Percentiles rank a stretch among this genome's conserved stretches.
These are phyloP conservation scores for Tieghemiomyces parasiticus DNA, from an alignment of 192 early-diverging fungal species.

Conservation along the genomic window DNA sequence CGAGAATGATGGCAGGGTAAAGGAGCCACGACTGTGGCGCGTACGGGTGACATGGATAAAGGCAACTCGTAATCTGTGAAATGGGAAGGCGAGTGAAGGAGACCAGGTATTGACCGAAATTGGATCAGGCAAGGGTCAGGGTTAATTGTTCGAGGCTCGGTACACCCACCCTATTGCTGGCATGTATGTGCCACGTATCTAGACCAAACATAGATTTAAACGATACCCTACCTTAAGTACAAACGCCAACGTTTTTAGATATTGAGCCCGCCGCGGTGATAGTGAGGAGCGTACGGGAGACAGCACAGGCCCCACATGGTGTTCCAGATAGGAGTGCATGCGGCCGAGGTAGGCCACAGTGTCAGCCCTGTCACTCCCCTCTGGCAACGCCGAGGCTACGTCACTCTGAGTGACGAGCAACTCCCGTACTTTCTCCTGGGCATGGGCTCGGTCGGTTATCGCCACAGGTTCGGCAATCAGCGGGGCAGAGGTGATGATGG, in stretches of 20 bases:
- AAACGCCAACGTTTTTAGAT: not conserved
- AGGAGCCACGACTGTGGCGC: slow-evolving; percentile 13
- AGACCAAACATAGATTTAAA: not conserved
- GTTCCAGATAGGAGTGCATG: too few species aligned
- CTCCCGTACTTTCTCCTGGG: too few species aligned
- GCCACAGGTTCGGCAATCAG: too few species aligned
- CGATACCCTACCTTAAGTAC: slow-evolving; percentile 8
- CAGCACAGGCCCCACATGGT: too few species aligned
- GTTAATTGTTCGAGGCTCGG: not conserved
- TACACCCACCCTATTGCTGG: not conserved
- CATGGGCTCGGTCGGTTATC: too few species aligned
- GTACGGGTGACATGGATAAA: slow-evolving; percentile 22
- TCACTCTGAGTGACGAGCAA: too few species aligned
- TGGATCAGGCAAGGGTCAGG: not conserved
- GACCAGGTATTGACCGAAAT: too few species aligned
- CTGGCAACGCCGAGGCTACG: too few species aligned
- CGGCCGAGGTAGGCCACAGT: too few species aligned
- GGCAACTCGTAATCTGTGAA: slow-evolving; percentile 20
- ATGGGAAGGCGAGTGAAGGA: not conserved
- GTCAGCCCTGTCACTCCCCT: too few species aligned
- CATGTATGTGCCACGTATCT: not conserved
- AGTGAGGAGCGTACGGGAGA: too few species aligned
- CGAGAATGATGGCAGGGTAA: slow-evolving; percentile 23
- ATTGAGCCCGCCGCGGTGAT: not conserved
- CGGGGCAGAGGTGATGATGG: too few species aligned